These are phyloP conservation scores for Ettlia oleoabundans DNA, from an alignment of 139 green algal species.

Conservation along the genomic window DNA sequence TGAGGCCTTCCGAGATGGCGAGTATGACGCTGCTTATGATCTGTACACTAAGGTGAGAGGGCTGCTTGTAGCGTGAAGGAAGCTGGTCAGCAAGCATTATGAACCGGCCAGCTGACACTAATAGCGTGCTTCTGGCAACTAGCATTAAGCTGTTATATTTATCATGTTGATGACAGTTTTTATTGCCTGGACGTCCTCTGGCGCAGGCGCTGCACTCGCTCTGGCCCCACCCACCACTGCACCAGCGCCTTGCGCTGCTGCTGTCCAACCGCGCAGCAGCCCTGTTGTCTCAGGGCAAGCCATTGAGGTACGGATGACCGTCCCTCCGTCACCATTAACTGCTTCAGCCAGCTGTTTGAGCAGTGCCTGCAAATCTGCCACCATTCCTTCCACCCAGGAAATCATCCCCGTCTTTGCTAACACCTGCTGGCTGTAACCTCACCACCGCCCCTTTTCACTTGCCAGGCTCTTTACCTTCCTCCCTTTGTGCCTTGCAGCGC, in stretches of 20 bases:
- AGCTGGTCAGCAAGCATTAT: neutral
- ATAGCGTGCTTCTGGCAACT: too few relatives aligned
- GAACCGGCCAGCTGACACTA: too few relatives aligned
- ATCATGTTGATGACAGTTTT: too few relatives aligned
- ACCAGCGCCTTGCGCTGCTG: slow-evolving; percentile 32
- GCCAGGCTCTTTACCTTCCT: neutral
- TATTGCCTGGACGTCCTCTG: too few relatives aligned
- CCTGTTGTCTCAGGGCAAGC: slow-evolving; percentile 27
- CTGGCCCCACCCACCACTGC: slow-evolving; percentile 15
- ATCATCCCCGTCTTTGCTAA: neutral
- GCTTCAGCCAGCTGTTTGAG: too few relatives aligned
- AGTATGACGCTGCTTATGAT: slow-evolving; percentile 20
- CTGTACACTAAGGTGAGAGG: slow-evolving; percentile 27
- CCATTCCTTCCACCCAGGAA: neutral
- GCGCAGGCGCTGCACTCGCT: slow-evolving; percentile 33
- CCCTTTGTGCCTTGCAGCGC: slow-evolving; percentile 5
- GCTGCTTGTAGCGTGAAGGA: neutral
- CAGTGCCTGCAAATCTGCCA: too few relatives aligned
- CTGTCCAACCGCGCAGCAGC: slow-evolving; percentile 43
- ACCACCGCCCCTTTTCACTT: neutral
- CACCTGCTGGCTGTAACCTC: too few relatives aligned
- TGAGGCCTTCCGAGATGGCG: slow-evolving; percentile 30
- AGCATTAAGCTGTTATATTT: too few relatives aligned
- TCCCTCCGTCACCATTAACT: too few relatives aligned
- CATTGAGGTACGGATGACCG: slow-evolving; percentile 7